A percentile compares a stretch with the other conserved stretches of the same genome.
These are phyloP conservation scores for Fragilaria crotonensis DNA, from an alignment of 108 stramenopile genomes.

Conservation along the genomic window DNA sequence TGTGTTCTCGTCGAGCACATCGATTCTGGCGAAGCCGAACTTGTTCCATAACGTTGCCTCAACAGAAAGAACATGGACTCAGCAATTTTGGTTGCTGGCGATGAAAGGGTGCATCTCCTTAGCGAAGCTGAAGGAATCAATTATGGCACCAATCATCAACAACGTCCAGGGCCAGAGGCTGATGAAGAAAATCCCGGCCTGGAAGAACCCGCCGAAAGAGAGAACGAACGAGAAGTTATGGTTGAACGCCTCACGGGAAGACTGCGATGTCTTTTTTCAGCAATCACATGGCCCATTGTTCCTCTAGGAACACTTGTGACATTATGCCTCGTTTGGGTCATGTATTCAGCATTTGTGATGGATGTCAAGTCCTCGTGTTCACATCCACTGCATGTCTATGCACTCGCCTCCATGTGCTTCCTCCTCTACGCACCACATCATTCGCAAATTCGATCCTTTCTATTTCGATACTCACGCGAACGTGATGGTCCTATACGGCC, in stretches of 20 bases:
- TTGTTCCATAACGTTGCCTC: too few relatives aligned
- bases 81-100: too few relatives aligned
- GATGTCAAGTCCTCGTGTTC: constrained; percentile 40
- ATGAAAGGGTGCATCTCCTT: not conserved
- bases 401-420: constrained; percentile 25
- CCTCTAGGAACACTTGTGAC: constrained; percentile 42
- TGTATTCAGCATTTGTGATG: constrained; percentile 37
- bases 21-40: too few relatives aligned
- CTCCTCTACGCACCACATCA: constrained; percentile 50
- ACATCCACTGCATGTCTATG: constrained; percentile 46
- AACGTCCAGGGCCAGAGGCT: not conserved
- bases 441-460: constrained; percentile 24
- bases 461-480: constrained; percentile 49
- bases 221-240: constrained; percentile 8
- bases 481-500: constrained; percentile 57
- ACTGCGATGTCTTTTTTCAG: constrained; percentile 44
- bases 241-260: constrained; percentile 33
- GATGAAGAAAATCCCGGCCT: not conserved
- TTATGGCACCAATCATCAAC: not conserved
- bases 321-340: constrained; percentile 37
- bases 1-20: too few relatives aligned
- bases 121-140: not conserved
- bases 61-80: too few relatives aligned
- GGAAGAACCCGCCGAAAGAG: not conserved
- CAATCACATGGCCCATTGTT: constrained; percentile 54